Percentiles rank a stretch among this genome's conserved stretches.
These are phyloP conservation scores for Leccinum arenicola DNA, from an alignment of 768 basidiomycete genomes.

Conservation along the genomic window DNA sequence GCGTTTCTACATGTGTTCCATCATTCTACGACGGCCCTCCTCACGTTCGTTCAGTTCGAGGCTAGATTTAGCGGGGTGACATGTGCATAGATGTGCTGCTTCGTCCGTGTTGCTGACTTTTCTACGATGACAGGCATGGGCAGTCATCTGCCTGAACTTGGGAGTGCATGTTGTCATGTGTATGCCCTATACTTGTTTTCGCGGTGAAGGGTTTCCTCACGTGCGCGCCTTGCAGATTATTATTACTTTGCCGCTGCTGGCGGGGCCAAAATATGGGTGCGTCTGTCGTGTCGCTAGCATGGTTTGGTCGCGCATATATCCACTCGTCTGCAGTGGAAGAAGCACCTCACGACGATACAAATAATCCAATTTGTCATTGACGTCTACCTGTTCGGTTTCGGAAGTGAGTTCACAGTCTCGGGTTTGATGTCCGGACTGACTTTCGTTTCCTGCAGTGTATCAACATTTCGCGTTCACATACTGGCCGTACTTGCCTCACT, in stretches of 20 bases:
- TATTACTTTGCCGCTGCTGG: conserved; percentile 98
- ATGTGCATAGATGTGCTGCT: neutral
- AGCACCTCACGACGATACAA: conserved; percentile 26
- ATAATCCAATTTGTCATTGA: conserved; percentile 27
- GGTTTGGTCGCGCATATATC: neutral
- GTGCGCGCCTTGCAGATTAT: conserved; percentile 61
- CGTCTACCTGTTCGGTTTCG: conserved; percentile 19
- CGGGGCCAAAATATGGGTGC: conserved; percentile 25
- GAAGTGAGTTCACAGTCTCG: conserved; percentile 15
- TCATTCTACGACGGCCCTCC: conserved; percentile 89
- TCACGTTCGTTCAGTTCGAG: conserved; percentile 90
- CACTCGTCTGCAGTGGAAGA: conserved; percentile 23
- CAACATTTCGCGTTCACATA: conserved; percentile 28
- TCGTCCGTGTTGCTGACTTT: conserved; percentile 1
- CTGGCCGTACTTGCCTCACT: conserved; percentile 21
- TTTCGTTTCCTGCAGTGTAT: conserved; percentile 15
- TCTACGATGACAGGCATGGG: conserved; percentile 68
- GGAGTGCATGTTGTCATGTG: conserved; percentile 95
- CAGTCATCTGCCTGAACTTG: conserved; percentile 83
- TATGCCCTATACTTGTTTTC: conserved; percentile 38
- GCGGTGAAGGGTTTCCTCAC: neutral
- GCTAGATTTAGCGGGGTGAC: conserved; percentile 82
- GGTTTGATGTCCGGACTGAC: neutral
- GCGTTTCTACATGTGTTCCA: conserved; percentile 98
- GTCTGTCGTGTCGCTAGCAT: neutral